These are phyloP conservation scores for Ophiocordyceps camponoti-leonardi DNA, from an alignment of 2,329 filamentous ascomycete species.

Conservation along the genomic window DNA sequence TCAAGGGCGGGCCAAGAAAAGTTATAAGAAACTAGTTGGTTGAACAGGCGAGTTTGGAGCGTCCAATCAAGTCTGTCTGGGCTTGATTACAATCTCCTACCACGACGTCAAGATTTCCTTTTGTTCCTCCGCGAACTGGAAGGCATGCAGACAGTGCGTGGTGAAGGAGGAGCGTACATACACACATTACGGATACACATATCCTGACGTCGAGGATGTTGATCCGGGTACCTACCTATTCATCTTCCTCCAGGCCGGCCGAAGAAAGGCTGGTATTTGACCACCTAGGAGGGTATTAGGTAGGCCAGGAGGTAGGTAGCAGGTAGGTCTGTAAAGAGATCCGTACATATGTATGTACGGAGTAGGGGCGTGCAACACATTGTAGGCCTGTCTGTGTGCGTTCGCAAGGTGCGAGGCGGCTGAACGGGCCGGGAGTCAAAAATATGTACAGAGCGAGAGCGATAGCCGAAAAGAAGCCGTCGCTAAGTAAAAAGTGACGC, in stretches of 20 bases:
- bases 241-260: no score
- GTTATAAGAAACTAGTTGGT: background rate
- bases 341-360: no score
- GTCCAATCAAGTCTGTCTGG: background rate
- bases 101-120: conserved; percentile 4
- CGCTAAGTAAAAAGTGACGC: background rate
- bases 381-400: background rate
- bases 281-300: no score
- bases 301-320: no score
- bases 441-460: background rate
- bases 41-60: conserved; percentile 1
- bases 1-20: conserved; percentile 1
- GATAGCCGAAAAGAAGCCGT: background rate
- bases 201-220: no score
- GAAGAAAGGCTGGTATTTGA: no score
- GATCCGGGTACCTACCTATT: background rate
- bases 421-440: background rate
- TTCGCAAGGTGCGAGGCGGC: background rate
- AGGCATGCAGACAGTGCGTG: no score
- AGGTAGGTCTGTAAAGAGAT: no score
- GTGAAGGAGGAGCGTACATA: no score
- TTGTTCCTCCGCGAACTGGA: background rate
- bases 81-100: conserved; percentile 1
- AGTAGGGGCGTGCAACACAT: background rate
- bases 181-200: no score